phyloP scores from a whole-genome alignment of 768 basidiomycete genomes.

The Suillus paluster region DNA sequence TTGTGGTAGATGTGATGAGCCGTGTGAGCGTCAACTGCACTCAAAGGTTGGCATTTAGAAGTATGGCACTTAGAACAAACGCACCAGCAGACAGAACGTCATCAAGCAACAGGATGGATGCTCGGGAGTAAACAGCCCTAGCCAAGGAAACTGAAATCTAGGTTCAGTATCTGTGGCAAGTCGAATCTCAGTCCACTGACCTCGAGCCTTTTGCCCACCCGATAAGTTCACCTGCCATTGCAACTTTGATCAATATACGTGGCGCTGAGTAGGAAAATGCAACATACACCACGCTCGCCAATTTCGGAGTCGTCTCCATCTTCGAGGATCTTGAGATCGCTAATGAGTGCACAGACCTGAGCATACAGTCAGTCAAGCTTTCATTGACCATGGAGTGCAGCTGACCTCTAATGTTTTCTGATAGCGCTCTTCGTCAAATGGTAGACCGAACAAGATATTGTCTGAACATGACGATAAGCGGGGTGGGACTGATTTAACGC shows the following conservation, averaged over 20 bases:
- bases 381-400: neutral
- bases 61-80: slow-evolving; percentile 4
- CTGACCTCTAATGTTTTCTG: slow-evolving; percentile 72
- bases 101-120: slow-evolving; percentile 80
- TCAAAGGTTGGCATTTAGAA: neutral
- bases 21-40: slow-evolving; percentile 80
- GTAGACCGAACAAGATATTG: slow-evolving; percentile 83
- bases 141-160: slow-evolving; percentile 68
- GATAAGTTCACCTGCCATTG: slow-evolving; percentile 31
- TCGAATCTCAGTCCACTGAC: slow-evolving; percentile 35
- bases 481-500: too few species aligned
- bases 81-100: slow-evolving; percentile 67
- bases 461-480: slow-evolving; percentile 31
- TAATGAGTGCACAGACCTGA: slow-evolving; percentile 59
- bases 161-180: neutral
- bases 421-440: slow-evolving; percentile 75
- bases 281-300: slow-evolving; percentile 76
- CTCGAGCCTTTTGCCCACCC: slow-evolving; percentile 71
- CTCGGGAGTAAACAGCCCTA: slow-evolving; percentile 89
- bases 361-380: neutral
- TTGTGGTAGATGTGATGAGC: slow-evolving; percentile 81
- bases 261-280: neutral
- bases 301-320: slow-evolving; percentile 90
- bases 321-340: slow-evolving; percentile 81
- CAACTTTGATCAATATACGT: neutral